Evolutionary conservation across 805 yeast genomes (phyloP).

Genomic region (Saturnispora halmiae): DNA sequence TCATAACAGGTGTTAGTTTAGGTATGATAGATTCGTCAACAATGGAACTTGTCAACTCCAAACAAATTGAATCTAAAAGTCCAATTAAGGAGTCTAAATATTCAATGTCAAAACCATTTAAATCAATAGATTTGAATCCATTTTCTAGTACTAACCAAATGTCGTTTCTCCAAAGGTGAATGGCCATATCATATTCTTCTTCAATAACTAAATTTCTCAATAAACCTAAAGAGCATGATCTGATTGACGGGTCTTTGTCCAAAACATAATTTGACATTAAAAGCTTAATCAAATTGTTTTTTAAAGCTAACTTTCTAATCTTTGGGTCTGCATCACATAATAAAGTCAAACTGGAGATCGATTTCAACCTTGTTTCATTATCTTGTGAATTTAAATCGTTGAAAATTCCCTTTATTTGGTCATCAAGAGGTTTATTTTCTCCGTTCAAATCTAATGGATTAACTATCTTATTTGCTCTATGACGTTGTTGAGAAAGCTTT

Average conservation of each 20-base stretch:
- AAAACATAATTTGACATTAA: slow-evolving; percentile 31
- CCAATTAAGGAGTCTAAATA: slow-evolving; percentile 46
- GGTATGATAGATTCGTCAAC: slow-evolving; percentile 29
- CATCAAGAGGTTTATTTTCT: slow-evolving; percentile 2
- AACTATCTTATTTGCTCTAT: slow-evolving; percentile 11
- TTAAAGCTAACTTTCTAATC: slow-evolving; percentile 54
- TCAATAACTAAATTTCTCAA: slow-evolving; percentile 73
- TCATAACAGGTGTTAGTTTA: slow-evolving; percentile 25
- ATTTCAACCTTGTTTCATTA: not conserved
- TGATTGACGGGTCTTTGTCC: slow-evolving; percentile 3
- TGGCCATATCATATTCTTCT: slow-evolving; percentile 79
- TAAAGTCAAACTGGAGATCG: slow-evolving; percentile 2
- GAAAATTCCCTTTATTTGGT: slow-evolving; percentile 5
- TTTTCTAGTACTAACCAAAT: slow-evolving; percentile 56
- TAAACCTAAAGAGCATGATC: slow-evolving; percentile 50
- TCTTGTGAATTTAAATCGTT: slow-evolving; percentile 33
- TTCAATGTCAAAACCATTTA: not conserved
- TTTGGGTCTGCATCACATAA: slow-evolving; percentile 34
- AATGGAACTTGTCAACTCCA: slow-evolving; percentile 50
- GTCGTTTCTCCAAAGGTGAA: slow-evolving; percentile 66
- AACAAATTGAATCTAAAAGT: slow-evolving; percentile 49
- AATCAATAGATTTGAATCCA: slow-evolving; percentile 36
- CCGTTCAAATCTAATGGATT: not conserved
- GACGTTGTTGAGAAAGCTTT: slow-evolving; percentile 33
- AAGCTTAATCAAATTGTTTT: slow-evolving; percentile 59